phyloP scores from a whole-genome alignment of 2,329 filamentous ascomycete species.

The Akanthomyces muscarius region DNA sequence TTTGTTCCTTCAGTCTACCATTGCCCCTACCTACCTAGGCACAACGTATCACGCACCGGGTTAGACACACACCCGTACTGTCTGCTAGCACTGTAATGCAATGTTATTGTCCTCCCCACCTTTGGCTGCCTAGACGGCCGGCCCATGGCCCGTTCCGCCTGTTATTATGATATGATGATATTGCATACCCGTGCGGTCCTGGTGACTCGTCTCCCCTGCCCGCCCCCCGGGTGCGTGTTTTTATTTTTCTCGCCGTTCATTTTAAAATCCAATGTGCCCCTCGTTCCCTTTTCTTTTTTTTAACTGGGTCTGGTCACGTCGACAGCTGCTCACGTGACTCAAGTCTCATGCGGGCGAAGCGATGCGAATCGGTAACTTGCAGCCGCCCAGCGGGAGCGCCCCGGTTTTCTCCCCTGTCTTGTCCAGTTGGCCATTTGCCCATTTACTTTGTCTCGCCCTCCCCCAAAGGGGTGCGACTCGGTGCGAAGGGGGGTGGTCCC shows the following conservation, averaged over 20 bases:
- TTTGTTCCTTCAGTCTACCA: no score
- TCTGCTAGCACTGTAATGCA: neutral
- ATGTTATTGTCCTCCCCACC: slow-evolving; percentile 1
- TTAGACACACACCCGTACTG: slow-evolving; percentile 8
- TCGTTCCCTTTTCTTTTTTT: neutral
- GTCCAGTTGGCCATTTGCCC: neutral
- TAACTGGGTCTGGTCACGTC: slow-evolving; percentile 16
- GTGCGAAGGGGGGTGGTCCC: no score
- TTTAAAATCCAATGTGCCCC: neutral
- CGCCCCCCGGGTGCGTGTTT: neutral
- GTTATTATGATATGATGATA: neutral
- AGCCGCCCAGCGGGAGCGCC: slow-evolving; percentile 13
- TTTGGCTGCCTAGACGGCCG: slow-evolving; percentile 9
- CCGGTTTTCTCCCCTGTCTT: neutral
- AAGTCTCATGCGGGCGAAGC: slow-evolving; percentile 14
- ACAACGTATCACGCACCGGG: neutral
- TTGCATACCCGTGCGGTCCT: neutral
- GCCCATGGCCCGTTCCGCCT: slow-evolving; percentile 16
- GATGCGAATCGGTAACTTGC: slow-evolving; percentile 14
- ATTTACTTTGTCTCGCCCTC: neutral
- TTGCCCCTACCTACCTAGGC: no score
- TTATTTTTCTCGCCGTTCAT: neutral
- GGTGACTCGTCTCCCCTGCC: neutral
- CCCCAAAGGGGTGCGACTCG: neutral
- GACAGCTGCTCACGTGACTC: slow-evolving; percentile 13